Base-by-base conservation (phyloP, 2,329 filamentous ascomycete genomes). In the Cladosporium sp. region DNA sequence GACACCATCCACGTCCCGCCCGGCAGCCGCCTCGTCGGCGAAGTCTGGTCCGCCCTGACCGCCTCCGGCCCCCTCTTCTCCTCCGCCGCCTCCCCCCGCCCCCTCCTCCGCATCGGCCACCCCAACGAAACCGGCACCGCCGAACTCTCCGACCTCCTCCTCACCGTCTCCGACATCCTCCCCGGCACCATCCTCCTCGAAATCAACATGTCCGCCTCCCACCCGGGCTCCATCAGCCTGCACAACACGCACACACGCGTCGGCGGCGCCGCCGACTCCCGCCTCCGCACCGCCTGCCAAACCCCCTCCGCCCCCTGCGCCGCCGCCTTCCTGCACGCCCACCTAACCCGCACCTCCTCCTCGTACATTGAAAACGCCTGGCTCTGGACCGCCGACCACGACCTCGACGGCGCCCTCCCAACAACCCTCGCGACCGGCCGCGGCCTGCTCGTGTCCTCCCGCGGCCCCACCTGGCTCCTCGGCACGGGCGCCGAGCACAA, bases 361-460 rank as follows among this genome's bases (percentile, higher is more conserved):
- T 64, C 63, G 3, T 95, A 95, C 71, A 74, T 95, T 41, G 91
- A 96, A 74, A 95, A 95, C 72, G 83, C 79, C 48, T 96, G 92
- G 91, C 83, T 89, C 67, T 96, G 91, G 91, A 85, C 89, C 22
- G 84, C 91, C 0, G 91, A 96, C 68, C 92, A 96, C 73, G 88
- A 95, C 66, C 83, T 96, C 22, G 91, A 96, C 67, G 79, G 83
- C 16, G 59, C 71, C 1, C 82, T 84, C 63, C 81, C 87, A 66
- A 82, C 71, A 49, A 86, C 86, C 66, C 83, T 97, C 66, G 96
- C 87, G 82, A 95, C 89, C 68, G 92, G 90, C 46, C 89, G 92
- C 58, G 92, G 91, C 62, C 80, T 95, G 57, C 78, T 85, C 34
- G 82, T 95, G 61, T 88, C 95, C 73, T 87, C 77, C 45, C 84